Conservation (phyloP, 2,329 filamentous ascomycete species). For the Xylariaceae sp. region DNA sequence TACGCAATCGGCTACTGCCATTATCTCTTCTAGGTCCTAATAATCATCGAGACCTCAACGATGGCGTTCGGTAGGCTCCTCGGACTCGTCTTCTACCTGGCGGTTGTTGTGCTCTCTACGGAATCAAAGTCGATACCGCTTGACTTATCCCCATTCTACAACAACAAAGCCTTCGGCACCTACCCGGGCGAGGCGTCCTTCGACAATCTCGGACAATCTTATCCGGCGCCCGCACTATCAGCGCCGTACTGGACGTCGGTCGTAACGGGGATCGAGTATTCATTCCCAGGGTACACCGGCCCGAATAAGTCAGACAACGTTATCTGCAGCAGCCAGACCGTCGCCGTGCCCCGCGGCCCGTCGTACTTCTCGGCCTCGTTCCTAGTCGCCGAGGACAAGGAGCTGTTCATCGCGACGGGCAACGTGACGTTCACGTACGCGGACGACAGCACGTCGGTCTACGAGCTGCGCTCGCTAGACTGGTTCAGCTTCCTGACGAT, state of each 20-base stretch:
- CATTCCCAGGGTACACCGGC: slow-evolving; percentile 46
- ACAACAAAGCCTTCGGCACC: slow-evolving; percentile 52
- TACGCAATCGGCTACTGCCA: background rate
- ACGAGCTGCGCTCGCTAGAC: slow-evolving; percentile 47
- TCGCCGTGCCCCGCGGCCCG: slow-evolving; percentile 35
- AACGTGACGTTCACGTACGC: slow-evolving; percentile 47
- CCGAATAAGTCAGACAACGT: slow-evolving; percentile 44
- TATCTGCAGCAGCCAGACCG: slow-evolving; percentile 45
- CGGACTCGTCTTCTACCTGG: background rate
- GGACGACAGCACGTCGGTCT: slow-evolving; percentile 43
- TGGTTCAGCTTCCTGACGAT: slow-evolving; percentile 50
- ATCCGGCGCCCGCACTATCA: slow-evolving; percentile 39
- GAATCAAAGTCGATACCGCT: slow-evolving; percentile 33
- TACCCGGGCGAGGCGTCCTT: slow-evolving; percentile 50
- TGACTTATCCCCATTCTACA: slow-evolving; percentile 42
- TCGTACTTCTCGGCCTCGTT: slow-evolving; percentile 47
- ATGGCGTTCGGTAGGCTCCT: background rate
- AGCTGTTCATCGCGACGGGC: slow-evolving; percentile 42
- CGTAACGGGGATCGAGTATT: slow-evolving; percentile 45
- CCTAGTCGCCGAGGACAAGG: slow-evolving; percentile 46
- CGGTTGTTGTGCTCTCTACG: background rate
- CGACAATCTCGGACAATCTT: slow-evolving; percentile 46
- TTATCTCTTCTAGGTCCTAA: background rate
- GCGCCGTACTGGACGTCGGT: slow-evolving; percentile 43
- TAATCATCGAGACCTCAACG: background rate